Conservation (phyloP, 148 eudicot species). For the Heliamphora exappendiculata region DNA sequence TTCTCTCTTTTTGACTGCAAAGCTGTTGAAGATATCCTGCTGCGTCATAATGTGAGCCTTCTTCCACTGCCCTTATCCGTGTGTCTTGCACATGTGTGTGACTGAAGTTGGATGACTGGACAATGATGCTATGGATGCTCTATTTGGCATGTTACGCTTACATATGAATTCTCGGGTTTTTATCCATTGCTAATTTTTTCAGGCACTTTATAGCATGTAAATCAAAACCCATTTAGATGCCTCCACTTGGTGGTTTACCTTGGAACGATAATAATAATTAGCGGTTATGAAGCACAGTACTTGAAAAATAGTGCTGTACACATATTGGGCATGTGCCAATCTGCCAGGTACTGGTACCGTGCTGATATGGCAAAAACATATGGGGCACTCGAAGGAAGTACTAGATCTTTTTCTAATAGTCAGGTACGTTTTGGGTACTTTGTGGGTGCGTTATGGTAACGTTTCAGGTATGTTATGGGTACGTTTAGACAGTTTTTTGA, state of each 20-base stretch:
- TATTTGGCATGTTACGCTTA: neutral
- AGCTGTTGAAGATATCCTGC: constrained; percentile 71
- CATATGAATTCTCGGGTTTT: neutral
- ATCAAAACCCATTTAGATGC: neutral
- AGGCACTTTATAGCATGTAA: neutral
- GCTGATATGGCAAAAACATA: no score
- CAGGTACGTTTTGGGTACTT: no score
- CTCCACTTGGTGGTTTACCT: neutral
- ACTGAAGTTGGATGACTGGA: neutral
- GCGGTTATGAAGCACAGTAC: no score
- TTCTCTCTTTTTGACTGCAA: constrained; percentile 51
- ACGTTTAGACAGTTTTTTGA: no score
- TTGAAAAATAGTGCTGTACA: no score
- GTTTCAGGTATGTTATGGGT: no score
- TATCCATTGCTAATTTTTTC: neutral
- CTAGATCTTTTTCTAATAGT: no score
- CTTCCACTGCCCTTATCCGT: neutral
- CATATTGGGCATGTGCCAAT: no score
- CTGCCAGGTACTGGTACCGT: no score
- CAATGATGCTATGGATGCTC: neutral
- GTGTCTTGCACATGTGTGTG: neutral
- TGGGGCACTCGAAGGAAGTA: no score
- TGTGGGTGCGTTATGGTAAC: no score
- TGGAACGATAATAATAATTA: neutral
- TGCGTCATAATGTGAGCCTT: constrained; percentile 75